Evolutionary conservation across 257 asterid species (phyloP).

Genomic region (Nicotiana benthamiana): DNA sequence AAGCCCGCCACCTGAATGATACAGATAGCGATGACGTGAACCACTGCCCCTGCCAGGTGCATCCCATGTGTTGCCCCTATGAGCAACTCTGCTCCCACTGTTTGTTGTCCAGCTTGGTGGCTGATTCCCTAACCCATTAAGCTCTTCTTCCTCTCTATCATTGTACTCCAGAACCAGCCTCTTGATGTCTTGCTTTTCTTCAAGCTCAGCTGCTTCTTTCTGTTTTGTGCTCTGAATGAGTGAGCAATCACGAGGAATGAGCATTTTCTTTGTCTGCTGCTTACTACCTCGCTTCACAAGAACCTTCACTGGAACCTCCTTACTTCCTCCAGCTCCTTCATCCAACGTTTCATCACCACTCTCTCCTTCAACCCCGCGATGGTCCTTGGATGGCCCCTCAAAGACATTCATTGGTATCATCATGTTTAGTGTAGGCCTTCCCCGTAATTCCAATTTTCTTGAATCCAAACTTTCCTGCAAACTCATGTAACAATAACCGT

Average conservation of each 20-base stretch:
- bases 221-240: slow-evolving; percentile 93
- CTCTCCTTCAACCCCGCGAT: slow-evolving; percentile 67
- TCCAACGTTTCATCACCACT: slow-evolving; percentile 86
- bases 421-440: slow-evolving; percentile 89
- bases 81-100: slow-evolving; percentile 49
- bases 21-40: slow-evolving; percentile 54
- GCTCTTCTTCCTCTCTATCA: slow-evolving; percentile 98
- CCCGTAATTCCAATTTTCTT: slow-evolving; percentile 74
- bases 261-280: slow-evolving; percentile 89
- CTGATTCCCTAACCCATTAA: slow-evolving; percentile 53
- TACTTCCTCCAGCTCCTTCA: slow-evolving; percentile 60
- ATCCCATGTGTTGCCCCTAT: slow-evolving; percentile 67
- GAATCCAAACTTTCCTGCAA: slow-evolving; percentile 98
- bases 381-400: slow-evolving; percentile 71
- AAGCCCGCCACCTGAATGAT: slow-evolving; percentile 76
- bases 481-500: slow-evolving; percentile 7
- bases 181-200: slow-evolving; percentile 95
- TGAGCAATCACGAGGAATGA: slow-evolving; percentile 80
- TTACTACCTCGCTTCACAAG: slow-evolving; percentile 94
- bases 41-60: slow-evolving; percentile 59
- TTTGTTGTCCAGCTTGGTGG: slow-evolving; percentile 49
- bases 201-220: slow-evolving; percentile 97
- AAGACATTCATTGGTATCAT: slow-evolving; percentile 82
- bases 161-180: slow-evolving; percentile 83
- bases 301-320: slow-evolving; percentile 81